Percentiles rank a stretch among this genome's conserved stretches.
phyloP scores from a whole-genome alignment of 129 eudicot species.

The Flaveria ramosissima region DNA sequence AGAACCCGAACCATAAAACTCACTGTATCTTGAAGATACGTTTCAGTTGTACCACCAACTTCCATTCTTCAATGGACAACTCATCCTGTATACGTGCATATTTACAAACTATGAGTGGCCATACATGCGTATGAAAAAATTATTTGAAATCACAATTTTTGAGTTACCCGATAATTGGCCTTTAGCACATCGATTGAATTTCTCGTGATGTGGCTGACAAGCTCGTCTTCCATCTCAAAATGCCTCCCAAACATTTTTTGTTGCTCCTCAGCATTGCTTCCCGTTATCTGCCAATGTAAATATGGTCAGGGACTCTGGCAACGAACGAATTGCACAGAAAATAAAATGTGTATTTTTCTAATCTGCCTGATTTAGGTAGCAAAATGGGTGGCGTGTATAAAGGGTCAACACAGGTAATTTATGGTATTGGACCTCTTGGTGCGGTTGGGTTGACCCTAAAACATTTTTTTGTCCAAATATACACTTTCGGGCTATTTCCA shows the following conservation, averaged over 20 bases:
- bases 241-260: conserved; percentile 85
- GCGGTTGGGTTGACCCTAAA: background rate
- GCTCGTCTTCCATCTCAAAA: conserved; percentile 82
- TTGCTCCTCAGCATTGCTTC: conserved; percentile 72
- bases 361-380: background rate
- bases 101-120: background rate
- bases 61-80: conserved; percentile 24
- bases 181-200: conserved; percentile 65
- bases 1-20: background rate
- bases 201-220: conserved; percentile 77
- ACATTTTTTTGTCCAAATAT: too few species aligned
- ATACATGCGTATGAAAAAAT: background rate
- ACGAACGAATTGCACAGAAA: background rate
- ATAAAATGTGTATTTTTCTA: background rate
- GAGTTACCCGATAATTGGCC: conserved; percentile 66
- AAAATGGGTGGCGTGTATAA: background rate
- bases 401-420: background rate
- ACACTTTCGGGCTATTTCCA: too few species aligned
- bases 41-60: conserved; percentile 15
- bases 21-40: conserved; percentile 23
- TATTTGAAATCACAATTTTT: background rate
- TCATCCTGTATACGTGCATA: conserved; percentile 11
- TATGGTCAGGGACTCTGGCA: background rate
- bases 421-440: background rate
- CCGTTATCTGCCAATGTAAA: conserved; percentile 51